Percentiles rank a stretch among this genome's conserved stretches.
These are phyloP conservation scores for Wallacemonas rigidus DNA, from an alignment of 208 protist genomes.

Conservation along the genomic window DNA sequence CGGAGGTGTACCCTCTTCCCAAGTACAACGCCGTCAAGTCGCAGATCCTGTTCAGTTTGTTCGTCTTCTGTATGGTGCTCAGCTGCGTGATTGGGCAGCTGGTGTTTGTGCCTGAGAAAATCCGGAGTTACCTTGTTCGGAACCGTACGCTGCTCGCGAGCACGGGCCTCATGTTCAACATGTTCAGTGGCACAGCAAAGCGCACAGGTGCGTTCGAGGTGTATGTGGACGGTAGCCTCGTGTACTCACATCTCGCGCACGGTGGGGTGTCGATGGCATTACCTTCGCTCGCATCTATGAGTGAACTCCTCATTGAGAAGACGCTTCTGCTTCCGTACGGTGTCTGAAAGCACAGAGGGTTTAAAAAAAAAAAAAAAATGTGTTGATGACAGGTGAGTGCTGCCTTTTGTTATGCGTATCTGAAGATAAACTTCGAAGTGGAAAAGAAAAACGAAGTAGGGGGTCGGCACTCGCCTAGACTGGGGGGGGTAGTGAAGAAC, in stretches of 20 bases:
- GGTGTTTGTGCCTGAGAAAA: slow-evolving; percentile 29
- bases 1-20: slow-evolving; percentile 22
- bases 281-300: background rate
- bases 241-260: slow-evolving; percentile 47
- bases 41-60: slow-evolving; percentile 11
- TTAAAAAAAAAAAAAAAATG: too few relatives aligned
- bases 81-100: slow-evolving; percentile 34
- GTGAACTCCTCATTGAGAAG: slow-evolving; percentile 13
- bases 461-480: too few relatives aligned
- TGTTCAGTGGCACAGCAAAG: slow-evolving; percentile 29
- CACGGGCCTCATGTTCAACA: slow-evolving; percentile 52
- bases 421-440: too few relatives aligned
- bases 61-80: slow-evolving; percentile 34
- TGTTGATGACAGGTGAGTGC: too few relatives aligned
- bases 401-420: too few relatives aligned
- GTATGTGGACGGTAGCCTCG: slow-evolving; percentile 47
- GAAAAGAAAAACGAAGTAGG: too few relatives aligned
- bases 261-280: background rate
- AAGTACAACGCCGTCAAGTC: slow-evolving; percentile 18
- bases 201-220: slow-evolving; percentile 75
- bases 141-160: slow-evolving; percentile 38
- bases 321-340: slow-evolving; percentile 9
- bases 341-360: background rate
- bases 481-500: too few relatives aligned
- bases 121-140: slow-evolving; percentile 22